Conservation (phyloP, 179 eudicot genomes). For the Gypsophila paniculata region DNA sequence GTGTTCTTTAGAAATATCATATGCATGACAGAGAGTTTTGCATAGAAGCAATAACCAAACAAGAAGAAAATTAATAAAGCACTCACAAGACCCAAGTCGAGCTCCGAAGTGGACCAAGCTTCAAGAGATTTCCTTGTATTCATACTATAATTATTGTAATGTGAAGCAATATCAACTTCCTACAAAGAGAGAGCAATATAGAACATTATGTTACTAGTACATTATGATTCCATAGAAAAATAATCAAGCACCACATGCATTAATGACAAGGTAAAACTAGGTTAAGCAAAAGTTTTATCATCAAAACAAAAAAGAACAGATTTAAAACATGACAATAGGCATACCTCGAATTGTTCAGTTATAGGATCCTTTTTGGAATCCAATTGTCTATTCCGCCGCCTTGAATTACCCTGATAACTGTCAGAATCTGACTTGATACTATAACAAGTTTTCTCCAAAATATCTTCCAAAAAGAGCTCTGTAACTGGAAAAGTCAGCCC, state of each 20-base stretch:
- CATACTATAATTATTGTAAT: slow-evolving; percentile 61
- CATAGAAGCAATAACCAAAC: background rate
- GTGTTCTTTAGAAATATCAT: too few relatives aligned
- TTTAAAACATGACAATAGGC: slow-evolving; percentile 17
- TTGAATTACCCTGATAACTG: slow-evolving; percentile 52
- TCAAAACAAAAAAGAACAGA: slow-evolving; percentile 1
- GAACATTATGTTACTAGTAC: background rate
- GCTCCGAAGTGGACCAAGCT: slow-evolving; percentile 79
- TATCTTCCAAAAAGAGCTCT: slow-evolving; percentile 83
- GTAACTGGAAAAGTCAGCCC: slow-evolving; percentile 81
- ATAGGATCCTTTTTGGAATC: slow-evolving; percentile 76
- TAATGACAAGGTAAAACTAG: background rate
- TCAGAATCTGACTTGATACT: slow-evolving; percentile 53
- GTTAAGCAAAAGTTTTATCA: background rate
- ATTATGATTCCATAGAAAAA: background rate
- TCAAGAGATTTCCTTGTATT: slow-evolving; percentile 79
- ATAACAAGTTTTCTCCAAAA: slow-evolving; percentile 79
- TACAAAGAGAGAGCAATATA: slow-evolving; percentile 25
- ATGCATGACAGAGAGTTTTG: too few relatives aligned
- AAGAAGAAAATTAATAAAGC: slow-evolving; percentile 20
- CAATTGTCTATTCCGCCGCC: slow-evolving; percentile 60
- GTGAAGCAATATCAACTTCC: slow-evolving; percentile 69
- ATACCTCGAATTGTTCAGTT: slow-evolving; percentile 75
- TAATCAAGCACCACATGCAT: slow-evolving; percentile 13
- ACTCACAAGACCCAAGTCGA: slow-evolving; percentile 91